phyloP scores from a whole-genome alignment of 192 early-diverging fungal genomes.

The Backusella luteola region DNA sequence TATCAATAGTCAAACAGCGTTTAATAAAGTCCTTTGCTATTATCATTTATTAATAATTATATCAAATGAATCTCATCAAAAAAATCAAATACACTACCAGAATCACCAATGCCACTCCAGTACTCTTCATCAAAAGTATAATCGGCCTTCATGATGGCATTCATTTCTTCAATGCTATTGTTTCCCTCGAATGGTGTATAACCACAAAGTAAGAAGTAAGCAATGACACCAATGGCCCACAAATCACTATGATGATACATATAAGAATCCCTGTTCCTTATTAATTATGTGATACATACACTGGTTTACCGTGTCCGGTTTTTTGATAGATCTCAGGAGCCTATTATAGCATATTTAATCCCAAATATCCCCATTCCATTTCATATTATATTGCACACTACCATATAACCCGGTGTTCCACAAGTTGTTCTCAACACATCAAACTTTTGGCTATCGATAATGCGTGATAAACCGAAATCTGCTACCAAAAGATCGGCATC shows the following conservation, averaged over 20 bases:
- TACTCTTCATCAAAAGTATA: constrained; percentile 65
- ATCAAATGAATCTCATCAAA: no score
- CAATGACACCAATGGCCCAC: constrained; percentile 80
- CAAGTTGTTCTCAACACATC: constrained; percentile 64
- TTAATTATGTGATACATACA: constrained; percentile 31
- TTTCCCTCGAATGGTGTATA: constrained; percentile 70
- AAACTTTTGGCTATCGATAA: constrained; percentile 59
- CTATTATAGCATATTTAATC: constrained; percentile 23
- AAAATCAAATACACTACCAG: constrained; percentile 27
- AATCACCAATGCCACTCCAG: constrained; percentile 59
- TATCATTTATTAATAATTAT: not conserved
- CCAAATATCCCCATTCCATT: no score
- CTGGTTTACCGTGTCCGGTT: constrained; percentile 68
- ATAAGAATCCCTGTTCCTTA: not conserved
- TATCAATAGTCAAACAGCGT: constrained; percentile 64
- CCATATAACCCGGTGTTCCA: constrained; percentile 84
- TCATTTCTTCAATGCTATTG: constrained; percentile 49
- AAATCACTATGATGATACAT: constrained; percentile 46
- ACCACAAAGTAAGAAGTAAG: constrained; percentile 74
- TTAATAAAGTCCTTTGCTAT: constrained; percentile 71
- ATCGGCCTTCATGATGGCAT: constrained; percentile 57
- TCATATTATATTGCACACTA: constrained; percentile 5
- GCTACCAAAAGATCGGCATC: constrained; percentile 68
- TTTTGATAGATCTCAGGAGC: constrained; percentile 60
- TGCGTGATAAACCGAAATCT: constrained; percentile 80